These are phyloP conservation scores for Cicer chorassanicum DNA, from an alignment of 306 rosid species.

Conservation along the genomic window DNA sequence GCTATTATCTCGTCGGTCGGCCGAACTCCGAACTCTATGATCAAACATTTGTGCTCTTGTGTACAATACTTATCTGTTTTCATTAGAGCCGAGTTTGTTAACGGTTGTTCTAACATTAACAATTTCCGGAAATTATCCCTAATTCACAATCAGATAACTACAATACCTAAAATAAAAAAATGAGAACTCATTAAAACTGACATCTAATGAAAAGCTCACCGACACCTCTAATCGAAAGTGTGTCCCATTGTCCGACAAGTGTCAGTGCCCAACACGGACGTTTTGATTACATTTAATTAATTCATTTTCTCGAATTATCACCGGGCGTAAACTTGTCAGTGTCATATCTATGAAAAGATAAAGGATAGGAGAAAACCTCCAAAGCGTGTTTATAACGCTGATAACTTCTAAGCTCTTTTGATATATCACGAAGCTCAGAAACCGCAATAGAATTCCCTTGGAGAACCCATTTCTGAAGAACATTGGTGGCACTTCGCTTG, in stretches of 20 bases:
- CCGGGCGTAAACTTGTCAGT: too few species aligned
- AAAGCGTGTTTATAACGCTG: constrained; percentile 92
- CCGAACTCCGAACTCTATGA: too few species aligned
- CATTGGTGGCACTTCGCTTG: constrained; percentile 80
- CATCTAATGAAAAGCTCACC: constrained; percentile 15
- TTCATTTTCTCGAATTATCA: too few species aligned
- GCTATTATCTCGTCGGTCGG: too few species aligned
- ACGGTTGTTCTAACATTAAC: background rate
- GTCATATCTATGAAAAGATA: background rate
- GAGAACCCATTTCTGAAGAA: constrained; percentile 75
- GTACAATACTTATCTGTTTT: too few species aligned
- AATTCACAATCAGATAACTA: constrained; percentile 24
- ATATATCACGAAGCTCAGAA: constrained; percentile 73
- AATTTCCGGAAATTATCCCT: constrained; percentile 1
- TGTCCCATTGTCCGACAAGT: too few species aligned
- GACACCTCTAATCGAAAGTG: too few species aligned
- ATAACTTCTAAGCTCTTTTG: constrained; percentile 78
- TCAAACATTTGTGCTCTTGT: too few species aligned
- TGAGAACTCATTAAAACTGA: background rate
- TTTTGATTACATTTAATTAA: too few species aligned
- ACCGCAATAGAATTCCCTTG: constrained; percentile 71
- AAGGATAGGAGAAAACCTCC: constrained; percentile 62
- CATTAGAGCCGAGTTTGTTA: too few species aligned
- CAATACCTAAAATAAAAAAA: constrained; percentile 3
- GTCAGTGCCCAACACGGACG: too few species aligned